Percentiles rank a stretch among this genome's conserved stretches.
phyloP scores from a whole-genome alignment of 768 basidiomycete genomes.

The Suillus clintonianus region DNA sequence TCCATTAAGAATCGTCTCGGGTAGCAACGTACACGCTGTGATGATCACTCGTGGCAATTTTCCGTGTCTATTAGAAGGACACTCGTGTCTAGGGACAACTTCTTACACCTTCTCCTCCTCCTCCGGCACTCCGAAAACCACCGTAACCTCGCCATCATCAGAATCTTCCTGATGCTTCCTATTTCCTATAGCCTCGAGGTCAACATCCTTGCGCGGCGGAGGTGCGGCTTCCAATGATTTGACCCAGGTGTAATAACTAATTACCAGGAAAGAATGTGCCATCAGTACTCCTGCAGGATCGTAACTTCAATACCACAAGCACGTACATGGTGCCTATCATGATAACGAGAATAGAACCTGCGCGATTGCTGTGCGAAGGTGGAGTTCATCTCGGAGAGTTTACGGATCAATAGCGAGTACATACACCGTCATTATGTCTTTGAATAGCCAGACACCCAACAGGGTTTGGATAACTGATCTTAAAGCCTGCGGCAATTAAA shows the following conservation, averaged over 20 bases:
- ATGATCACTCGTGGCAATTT: not conserved
- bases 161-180: slow-evolving; percentile 23
- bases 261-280: slow-evolving; percentile 27
- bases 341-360: slow-evolving; percentile 65
- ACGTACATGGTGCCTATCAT: slow-evolving; percentile 66
- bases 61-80: not conserved
- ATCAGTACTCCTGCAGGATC: not conserved
- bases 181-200: slow-evolving; percentile 39
- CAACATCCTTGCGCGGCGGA: slow-evolving; percentile 33
- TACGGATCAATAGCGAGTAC: slow-evolving; percentile 26
- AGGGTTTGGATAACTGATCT: slow-evolving; percentile 84
- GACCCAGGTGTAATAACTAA: slow-evolving; percentile 61
- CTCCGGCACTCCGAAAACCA: slow-evolving; percentile 29
- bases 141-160: slow-evolving; percentile 14
- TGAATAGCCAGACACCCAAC: slow-evolving; percentile 75
- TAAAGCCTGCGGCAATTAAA: slow-evolving; percentile 53
- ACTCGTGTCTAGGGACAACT: not conserved
- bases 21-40: not conserved
- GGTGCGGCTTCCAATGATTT: slow-evolving; percentile 24
- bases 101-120: slow-evolving; percentile 22
- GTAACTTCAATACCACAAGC: not conserved
- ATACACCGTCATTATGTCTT: slow-evolving; percentile 72
- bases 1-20: not conserved
- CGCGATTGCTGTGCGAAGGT: slow-evolving; percentile 51
- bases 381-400: slow-evolving; percentile 8